Conservation (phyloP, 2,329 filamentous ascomycete genomes). For the Diaporthe aspalathi region DNA sequence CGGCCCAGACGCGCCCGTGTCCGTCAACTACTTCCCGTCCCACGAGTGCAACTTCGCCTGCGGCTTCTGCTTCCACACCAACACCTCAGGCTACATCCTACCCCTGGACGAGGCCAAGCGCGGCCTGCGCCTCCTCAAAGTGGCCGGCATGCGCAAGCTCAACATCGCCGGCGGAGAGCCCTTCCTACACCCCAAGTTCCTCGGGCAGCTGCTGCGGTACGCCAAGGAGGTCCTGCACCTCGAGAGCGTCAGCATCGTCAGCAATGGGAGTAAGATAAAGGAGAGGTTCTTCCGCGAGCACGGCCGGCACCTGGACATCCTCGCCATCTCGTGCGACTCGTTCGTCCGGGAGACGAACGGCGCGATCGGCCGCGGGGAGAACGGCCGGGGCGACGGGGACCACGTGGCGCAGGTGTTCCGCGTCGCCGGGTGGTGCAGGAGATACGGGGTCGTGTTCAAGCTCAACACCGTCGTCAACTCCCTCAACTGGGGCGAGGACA, state of each 20-base stretch:
- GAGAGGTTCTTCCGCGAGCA: slow-evolving; percentile 56
- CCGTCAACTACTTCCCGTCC: slow-evolving; percentile 41
- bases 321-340: slow-evolving; percentile 66
- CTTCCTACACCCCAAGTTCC: slow-evolving; percentile 51
- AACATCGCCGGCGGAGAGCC: slow-evolving; percentile 50
- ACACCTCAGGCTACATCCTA: slow-evolving; percentile 57
- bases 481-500: slow-evolving; percentile 63
- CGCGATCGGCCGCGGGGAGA: slow-evolving; percentile 53
- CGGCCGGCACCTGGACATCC: slow-evolving; percentile 60
- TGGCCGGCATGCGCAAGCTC: slow-evolving; percentile 50
- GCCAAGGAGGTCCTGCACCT: slow-evolving; percentile 61
- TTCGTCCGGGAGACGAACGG: slow-evolving; percentile 62
- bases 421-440: slow-evolving; percentile 58
- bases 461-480: slow-evolving; percentile 66
- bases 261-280: slow-evolving; percentile 62
- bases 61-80: slow-evolving; percentile 69
- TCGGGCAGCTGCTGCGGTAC: slow-evolving; percentile 53
- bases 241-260: slow-evolving; percentile 66
- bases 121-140: slow-evolving; percentile 57
- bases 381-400: slow-evolving; percentile 53
- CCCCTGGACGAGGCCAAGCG: slow-evolving; percentile 54
- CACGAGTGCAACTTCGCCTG: slow-evolving; percentile 48
- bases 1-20: slow-evolving; percentile 31
- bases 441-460: slow-evolving; percentile 65
- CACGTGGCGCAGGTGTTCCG: slow-evolving; percentile 58